Evolutionary conservation across 2,329 filamentous ascomycete species (phyloP), one percentile per base, ranked within the genome.

Genomic region (Neoscytalidium dimidiatum): DNA sequence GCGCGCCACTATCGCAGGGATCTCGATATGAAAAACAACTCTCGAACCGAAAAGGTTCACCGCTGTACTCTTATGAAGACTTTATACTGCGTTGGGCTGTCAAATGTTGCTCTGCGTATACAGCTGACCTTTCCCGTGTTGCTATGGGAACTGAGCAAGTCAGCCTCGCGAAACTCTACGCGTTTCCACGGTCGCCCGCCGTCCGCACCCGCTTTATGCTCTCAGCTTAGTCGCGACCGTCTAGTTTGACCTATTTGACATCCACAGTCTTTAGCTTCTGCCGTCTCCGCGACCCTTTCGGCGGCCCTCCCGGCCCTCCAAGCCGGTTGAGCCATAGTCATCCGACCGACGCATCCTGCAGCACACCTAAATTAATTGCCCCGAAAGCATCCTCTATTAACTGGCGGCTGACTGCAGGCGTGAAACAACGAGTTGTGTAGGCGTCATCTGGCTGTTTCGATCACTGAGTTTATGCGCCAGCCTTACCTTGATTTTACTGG

Each of bases 401-500:
- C 38, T 60, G 56, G 56, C 19, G 26, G 23, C 4, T 31, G 28
- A 28, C 38, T 60, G 56, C 56, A 60, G 41, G n/a, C 26, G 11
- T 60, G 56, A 60, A 60, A 60, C 56, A 33, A 44, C 6, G 14
- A n/a, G 43, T 9, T 41, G 46, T 60, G 56, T 23, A 33, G 41
- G 56, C 26, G 33, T 19, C 28, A 21, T 43, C 56, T 8, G 13
- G 38, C 21, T 43, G 53, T 58, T 44, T 58, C 53, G 53, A 38
- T 38, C 53, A 6, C 38, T 7, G 38, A 58, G 53, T 38, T 58
- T 58, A 43, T 33, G 41, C 38, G 17, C 28, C 28, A 41, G 38
- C 41, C 56, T 60, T 46, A n/a, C 41, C 9, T 21, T 46, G 28
- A 19, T 60, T 19, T 26, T 17, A 48, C 46, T 60, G 38, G 56